phyloP scores from a whole-genome alignment of 441 rosid genomes.

The Lepidium campestre region DNA sequence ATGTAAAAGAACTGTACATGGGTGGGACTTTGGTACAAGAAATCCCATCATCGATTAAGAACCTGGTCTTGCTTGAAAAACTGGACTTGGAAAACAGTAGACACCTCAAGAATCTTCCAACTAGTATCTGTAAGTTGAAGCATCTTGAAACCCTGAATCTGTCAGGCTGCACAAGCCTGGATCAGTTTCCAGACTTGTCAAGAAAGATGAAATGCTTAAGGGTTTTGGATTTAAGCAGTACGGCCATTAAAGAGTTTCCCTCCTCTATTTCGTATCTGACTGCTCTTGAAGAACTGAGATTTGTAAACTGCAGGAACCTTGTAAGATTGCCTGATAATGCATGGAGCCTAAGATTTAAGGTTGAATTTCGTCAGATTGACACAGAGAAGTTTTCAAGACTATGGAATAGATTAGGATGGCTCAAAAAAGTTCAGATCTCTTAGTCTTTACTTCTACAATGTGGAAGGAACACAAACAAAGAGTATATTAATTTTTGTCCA shows the following conservation, averaged over 20 bases:
- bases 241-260: background rate
- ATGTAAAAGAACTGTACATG: constrained; percentile 11
- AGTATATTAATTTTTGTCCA: background rate
- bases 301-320: background rate
- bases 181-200: background rate
- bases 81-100: constrained; percentile 19
- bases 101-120: constrained; percentile 2
- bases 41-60: constrained; percentile 18
- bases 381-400: constrained; percentile 10
- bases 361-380: constrained; percentile 17
- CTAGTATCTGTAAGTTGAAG: constrained; percentile 20
- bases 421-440: constrained; percentile 6
- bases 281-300: constrained; percentile 24
- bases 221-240: constrained; percentile 16
- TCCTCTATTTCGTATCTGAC: constrained; percentile 5
- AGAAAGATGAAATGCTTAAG: constrained; percentile 21
- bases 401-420: constrained; percentile 22
- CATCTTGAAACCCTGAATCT: constrained; percentile 19
- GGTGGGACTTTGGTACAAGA: constrained; percentile 20
- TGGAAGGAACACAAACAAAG: background rate
- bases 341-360: constrained; percentile 18
- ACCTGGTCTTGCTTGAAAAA: constrained; percentile 10
- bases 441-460: background rate
- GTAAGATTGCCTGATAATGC: constrained; percentile 14
- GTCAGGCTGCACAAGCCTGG: constrained; percentile 19